Base-by-base conservation (phyloP, 164 flowering plant species). In the Piper longum region DNA sequence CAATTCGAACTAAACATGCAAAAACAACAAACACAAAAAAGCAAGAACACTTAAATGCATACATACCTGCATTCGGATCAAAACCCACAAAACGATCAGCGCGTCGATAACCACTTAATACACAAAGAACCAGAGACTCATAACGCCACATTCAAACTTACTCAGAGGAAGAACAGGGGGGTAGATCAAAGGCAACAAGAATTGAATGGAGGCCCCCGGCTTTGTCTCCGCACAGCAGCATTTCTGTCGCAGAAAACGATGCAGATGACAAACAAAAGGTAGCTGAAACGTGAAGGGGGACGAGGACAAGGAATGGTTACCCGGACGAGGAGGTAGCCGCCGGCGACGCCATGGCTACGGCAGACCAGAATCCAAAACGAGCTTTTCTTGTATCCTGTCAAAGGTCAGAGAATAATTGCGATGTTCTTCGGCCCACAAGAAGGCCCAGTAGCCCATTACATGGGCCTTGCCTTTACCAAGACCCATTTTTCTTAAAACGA, bases 141-240 rank as follows among this genome's bases (percentile, higher is more conserved):
- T 9, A 5, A 44, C 0, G 1, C 6, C 48, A 1, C 48, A 44
- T 5, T 44, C 11, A 13, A 39, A 68, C 87, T 68, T 77, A 90
- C 98, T 90, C 63, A 93, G 90, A 57, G 98, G 98, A 75, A 93
- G 97, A 74, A 81, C 74, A 55, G 96, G 98, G 7, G 98, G 96
- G 62, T 93, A 93, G 16, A 93, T 60, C 4, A 93, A 85, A 70
- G 98, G 98, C 44, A 88, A 67, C 65, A 93, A 65, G 78, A 88
- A 85, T 84, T 82, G 67, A 81, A 62, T 16, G 82, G 91, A 14
- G 87, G 61, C 39, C 79, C 73, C 41, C 66, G 83, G 42, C 71
- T 77, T 36, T 64, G 79, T 60, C 59, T 82, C 75, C 72, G 76
- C 16, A 61, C 56, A 16, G 66, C 78, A 68, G 58, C 67, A 57